These are phyloP conservation scores for Thalassiosira oceanica DNA, from an alignment of 352 stramenopile species.

Conservation along the genomic window DNA sequence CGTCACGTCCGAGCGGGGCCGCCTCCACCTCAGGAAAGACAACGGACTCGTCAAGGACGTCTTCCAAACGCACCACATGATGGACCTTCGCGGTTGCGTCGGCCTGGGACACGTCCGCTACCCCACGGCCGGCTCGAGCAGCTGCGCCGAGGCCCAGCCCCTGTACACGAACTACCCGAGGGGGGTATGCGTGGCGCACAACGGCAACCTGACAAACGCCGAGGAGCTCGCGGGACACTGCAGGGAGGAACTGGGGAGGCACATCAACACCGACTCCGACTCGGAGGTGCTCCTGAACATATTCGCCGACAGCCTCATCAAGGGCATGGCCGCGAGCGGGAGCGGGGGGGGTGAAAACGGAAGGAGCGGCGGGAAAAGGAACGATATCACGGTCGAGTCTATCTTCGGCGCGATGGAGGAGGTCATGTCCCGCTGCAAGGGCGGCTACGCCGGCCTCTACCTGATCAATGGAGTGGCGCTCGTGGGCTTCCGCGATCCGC, in stretches of 20 bases:
- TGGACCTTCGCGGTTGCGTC: slow-evolving; percentile 91
- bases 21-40: slow-evolving; percentile 96
- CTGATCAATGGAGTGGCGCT: slow-evolving; percentile 97
- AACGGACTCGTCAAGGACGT: slow-evolving; percentile 98
- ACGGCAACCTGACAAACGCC: slow-evolving; percentile 99
- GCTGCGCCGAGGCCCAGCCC: slow-evolving; percentile 83
- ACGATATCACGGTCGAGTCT: slow-evolving; percentile 51
- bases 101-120: slow-evolving; percentile 98
- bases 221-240: slow-evolving; percentile 91
- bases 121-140: slow-evolving; percentile 90
- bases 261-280: slow-evolving; percentile 99
- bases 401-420: slow-evolving; percentile 74
- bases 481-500: slow-evolving; percentile 96
- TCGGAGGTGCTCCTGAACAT: slow-evolving; percentile 98
- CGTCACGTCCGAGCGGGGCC: slow-evolving; percentile 88
- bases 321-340: slow-evolving; percentile 6
- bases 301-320: slow-evolving; percentile 92
- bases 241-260: slow-evolving; percentile 79
- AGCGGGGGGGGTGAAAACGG: slow-evolving; percentile 6
- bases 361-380: no score
- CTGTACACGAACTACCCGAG: slow-evolving; percentile 99
- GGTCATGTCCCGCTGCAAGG: slow-evolving; percentile 93
- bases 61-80: slow-evolving; percentile 98
- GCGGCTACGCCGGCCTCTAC: slow-evolving; percentile 95
- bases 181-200: slow-evolving; percentile 95